Evolutionary conservation across 192 early-diverging fungal species (phyloP).

Genomic region (Backusella australiensis): DNA sequence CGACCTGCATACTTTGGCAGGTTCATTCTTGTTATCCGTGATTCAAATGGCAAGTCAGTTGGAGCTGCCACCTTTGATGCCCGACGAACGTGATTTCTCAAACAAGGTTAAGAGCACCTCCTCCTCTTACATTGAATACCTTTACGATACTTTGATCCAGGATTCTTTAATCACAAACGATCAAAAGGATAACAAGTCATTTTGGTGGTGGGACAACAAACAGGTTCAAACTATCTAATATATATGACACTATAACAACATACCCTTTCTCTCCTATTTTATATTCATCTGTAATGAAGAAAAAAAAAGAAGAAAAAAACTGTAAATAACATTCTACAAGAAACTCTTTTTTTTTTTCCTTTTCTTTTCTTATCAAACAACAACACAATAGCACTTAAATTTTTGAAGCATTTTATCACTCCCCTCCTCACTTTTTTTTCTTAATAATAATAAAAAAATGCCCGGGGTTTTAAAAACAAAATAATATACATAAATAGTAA

Average conservation of each 20-base stretch:
- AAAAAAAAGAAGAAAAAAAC: neutral
- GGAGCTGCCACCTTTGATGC: neutral
- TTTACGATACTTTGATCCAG: conserved; percentile 32
- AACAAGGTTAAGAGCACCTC: neutral
- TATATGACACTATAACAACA: neutral
- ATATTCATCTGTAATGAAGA: neutral
- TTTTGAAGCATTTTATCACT: neutral
- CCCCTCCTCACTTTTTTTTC: neutral
- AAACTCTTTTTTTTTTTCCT: neutral
- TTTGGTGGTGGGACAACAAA: conserved; percentile 27
- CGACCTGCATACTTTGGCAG: neutral
- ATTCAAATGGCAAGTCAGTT: neutral
- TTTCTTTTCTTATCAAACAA: neutral
- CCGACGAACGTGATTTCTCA: conserved; percentile 16
- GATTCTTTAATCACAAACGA: conserved; percentile 15
- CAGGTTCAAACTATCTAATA: neutral
- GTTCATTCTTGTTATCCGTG: conserved; percentile 3
- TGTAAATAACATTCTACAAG: neutral
- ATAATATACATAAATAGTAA: neutral
- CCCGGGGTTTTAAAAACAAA: neutral
- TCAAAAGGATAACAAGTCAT: conserved; percentile 2
- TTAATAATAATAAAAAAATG: neutral
- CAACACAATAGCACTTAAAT: neutral
- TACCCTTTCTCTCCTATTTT: neutral
- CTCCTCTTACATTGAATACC: conserved; percentile 23